Evolutionary conservation across 441 rosid species (phyloP).

Genomic region (Breynia disticha): DNA sequence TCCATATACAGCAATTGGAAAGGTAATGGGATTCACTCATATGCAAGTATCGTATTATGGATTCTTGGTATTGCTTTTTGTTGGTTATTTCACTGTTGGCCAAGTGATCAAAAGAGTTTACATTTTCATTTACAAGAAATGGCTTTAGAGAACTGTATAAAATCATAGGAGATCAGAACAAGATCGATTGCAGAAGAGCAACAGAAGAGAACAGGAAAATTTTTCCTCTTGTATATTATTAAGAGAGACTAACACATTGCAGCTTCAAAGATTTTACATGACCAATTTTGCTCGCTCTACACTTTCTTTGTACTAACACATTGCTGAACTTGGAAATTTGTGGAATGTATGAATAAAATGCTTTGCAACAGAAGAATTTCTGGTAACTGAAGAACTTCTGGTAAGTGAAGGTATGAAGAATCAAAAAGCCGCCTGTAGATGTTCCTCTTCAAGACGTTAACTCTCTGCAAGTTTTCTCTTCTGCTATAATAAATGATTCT

Average conservation of each 20-base stretch:
- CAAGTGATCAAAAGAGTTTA: constrained; percentile 52
- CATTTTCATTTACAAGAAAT: constrained; percentile 36
- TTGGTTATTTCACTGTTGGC: constrained; percentile 52
- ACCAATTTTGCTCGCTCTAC: no score
- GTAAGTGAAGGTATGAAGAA: not conserved
- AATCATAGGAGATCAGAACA: not conserved
- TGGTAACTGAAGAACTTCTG: not conserved
- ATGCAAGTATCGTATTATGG: constrained; percentile 49
- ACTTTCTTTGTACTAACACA: no score
- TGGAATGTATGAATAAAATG: no score
- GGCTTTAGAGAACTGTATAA: constrained; percentile 32
- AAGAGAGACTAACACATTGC: constrained; percentile 8
- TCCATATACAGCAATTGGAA: constrained; percentile 35
- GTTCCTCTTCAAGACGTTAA: constrained; percentile 13
- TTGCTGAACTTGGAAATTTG: no score
- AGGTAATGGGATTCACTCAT: constrained; percentile 25
- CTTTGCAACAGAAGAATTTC: no score
- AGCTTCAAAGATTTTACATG: not conserved
- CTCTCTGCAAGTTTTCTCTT: not conserved
- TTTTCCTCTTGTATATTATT: constrained; percentile 13
- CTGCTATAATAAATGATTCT: constrained; percentile 21
- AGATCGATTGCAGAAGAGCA: not conserved
- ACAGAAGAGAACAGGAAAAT: not conserved
- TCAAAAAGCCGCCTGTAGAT: constrained; percentile 2
- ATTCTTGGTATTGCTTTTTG: constrained; percentile 44